These are phyloP conservation scores for Yamadazyma blattariae DNA, from an alignment of 1,139 yeast genomes.

Conservation along the genomic window DNA sequence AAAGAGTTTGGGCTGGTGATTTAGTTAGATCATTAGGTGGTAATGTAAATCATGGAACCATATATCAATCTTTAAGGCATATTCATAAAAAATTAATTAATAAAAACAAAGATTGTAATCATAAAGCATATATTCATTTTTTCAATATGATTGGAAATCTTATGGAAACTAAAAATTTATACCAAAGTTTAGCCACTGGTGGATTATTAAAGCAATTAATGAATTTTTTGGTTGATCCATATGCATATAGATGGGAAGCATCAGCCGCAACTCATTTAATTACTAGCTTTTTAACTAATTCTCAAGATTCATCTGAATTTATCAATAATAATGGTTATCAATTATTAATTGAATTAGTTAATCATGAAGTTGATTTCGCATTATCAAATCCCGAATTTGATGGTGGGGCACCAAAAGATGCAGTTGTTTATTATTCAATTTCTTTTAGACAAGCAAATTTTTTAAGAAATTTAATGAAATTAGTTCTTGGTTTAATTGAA, in stretches of 20 bases:
- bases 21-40: slow-evolving; percentile 84
- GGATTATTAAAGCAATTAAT: slow-evolving; percentile 70
- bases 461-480: slow-evolving; percentile 54
- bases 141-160: slow-evolving; percentile 59
- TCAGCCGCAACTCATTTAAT: slow-evolving; percentile 67
- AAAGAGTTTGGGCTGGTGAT: slow-evolving; percentile 73
- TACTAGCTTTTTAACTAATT: slow-evolving; percentile 49
- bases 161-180: slow-evolving; percentile 51
- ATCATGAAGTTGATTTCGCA: slow-evolving; percentile 68
- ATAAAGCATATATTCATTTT: slow-evolving; percentile 51
- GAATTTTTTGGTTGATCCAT: slow-evolving; percentile 54
- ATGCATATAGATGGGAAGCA: slow-evolving; percentile 54
- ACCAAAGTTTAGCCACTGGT: slow-evolving; percentile 50
- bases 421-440: slow-evolving; percentile 56
- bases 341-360: slow-evolving; percentile 56
- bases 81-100: slow-evolving; percentile 49
- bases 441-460: slow-evolving; percentile 65
- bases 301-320: slow-evolving; percentile 54
- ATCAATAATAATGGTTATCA: slow-evolving; percentile 66
- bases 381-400: slow-evolving; percentile 52
- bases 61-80: slow-evolving; percentile 69
- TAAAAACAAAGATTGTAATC: slow-evolving; percentile 33
- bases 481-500: slow-evolving; percentile 63
- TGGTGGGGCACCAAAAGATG: slow-evolving; percentile 51
- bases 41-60: slow-evolving; percentile 79